Conservation (phyloP, 225 moss, liverwort and hornwort genomes). For the Ulota crispa region DNA sequence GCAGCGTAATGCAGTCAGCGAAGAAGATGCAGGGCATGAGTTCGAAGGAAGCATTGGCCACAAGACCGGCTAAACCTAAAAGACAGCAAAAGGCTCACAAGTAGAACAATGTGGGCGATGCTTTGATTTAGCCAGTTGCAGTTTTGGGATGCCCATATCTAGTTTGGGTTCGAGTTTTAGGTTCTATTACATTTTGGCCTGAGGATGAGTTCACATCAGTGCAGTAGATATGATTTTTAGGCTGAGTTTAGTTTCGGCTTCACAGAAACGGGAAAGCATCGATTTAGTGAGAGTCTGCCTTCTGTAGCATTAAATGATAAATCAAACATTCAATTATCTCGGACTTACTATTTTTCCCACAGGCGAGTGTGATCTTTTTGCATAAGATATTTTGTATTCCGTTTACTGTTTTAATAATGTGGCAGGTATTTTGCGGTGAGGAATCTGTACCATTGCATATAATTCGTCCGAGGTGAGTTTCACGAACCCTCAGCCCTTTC, state of each 20-base stretch:
- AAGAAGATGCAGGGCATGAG: slow-evolving; percentile 64
- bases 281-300: slow-evolving; percentile 10
- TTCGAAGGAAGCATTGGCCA: slow-evolving; percentile 52
- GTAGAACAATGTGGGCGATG: slow-evolving; percentile 26
- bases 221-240: slow-evolving; percentile 7
- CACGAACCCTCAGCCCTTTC: not conserved
- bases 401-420: not conserved
- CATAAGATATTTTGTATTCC: not conserved
- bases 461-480: slow-evolving; percentile 10
- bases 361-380: not conserved
- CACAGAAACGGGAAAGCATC: slow-evolving; percentile 20
- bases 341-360: slow-evolving; percentile 1
- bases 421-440: not conserved
- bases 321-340: slow-evolving; percentile 17
- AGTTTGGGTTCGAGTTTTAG: slow-evolving; percentile 26
- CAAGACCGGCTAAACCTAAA: slow-evolving; percentile 38
- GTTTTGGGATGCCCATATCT: slow-evolving; percentile 7
- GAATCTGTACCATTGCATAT: not conserved
- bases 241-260: slow-evolving; percentile 20
- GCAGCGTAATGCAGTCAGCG: slow-evolving; percentile 72
- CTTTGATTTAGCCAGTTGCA: slow-evolving; percentile 13
- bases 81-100: slow-evolving; percentile 68
- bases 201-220: slow-evolving; percentile 15
- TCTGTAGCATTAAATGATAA: slow-evolving; percentile 14
- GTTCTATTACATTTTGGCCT: slow-evolving; percentile 21